phyloP scores from a whole-genome alignment of 345 rosid species.

The Citrus sp. region DNA sequence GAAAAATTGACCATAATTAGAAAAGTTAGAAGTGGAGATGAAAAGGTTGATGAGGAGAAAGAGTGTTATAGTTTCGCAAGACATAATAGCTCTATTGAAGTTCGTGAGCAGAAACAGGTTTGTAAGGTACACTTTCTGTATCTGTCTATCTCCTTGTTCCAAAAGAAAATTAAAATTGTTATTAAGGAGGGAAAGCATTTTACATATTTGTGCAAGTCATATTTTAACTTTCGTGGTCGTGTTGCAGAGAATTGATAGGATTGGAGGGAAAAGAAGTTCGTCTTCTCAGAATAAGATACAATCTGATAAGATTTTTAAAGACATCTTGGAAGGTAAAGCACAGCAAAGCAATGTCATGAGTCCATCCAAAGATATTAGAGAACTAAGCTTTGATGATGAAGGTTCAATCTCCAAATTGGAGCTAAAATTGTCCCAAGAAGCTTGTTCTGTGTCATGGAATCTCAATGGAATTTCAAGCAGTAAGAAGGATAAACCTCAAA shows the following conservation, averaged over 20 bases:
- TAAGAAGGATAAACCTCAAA: constrained; percentile 6
- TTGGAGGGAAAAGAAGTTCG: not conserved
- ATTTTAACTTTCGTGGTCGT: not conserved
- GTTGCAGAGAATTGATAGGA: constrained; percentile 20
- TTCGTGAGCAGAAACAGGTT: constrained; percentile 11
- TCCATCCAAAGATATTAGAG: constrained; percentile 1
- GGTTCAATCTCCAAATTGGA: constrained; percentile 17
- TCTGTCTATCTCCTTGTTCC: not conserved
- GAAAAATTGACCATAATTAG: constrained; percentile 1
- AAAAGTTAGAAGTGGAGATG: constrained; percentile 18
- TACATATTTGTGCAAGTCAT: not conserved
- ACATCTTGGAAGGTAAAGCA: constrained; percentile 11
- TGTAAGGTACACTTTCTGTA: constrained; percentile 16
- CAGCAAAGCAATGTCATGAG: not conserved
- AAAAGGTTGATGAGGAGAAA: constrained; percentile 17
- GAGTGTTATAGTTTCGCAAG: constrained; percentile 10
- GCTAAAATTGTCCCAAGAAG: constrained; percentile 19
- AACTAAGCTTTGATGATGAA: constrained; percentile 15
- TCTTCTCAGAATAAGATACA: not conserved
- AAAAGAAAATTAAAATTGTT: not conserved
- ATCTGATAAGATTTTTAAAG: constrained; percentile 3
- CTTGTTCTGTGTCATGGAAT: not conserved
- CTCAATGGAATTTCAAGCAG: constrained; percentile 3
- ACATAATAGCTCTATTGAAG: not conserved
- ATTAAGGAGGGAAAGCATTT: not conserved